phyloP scores from a whole-genome alignment of 768 basidiomycete genomes.

The Rhizopogon vulgaris region DNA sequence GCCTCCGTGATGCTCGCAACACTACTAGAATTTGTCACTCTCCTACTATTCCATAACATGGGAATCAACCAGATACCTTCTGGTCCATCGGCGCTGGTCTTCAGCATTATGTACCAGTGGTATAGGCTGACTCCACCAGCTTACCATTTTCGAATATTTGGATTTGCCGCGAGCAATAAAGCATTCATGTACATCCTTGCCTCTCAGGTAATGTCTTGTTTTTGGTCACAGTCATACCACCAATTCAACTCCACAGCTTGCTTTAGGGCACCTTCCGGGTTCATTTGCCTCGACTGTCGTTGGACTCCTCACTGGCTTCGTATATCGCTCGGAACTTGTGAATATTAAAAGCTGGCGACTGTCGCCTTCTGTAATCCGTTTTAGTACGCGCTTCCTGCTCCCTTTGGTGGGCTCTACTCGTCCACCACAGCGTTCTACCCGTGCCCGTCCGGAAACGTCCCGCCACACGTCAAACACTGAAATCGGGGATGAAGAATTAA shows the following conservation, averaged over 20 bases:
- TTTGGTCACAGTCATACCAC: constrained; percentile 1
- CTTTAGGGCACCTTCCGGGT: constrained; percentile 59
- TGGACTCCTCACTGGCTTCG: constrained; percentile 64
- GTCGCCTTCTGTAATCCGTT: constrained; percentile 47
- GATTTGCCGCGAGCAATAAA: constrained; percentile 71
- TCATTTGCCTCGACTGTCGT: constrained; percentile 56
- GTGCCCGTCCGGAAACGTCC: constrained; percentile 61
- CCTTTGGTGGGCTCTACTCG: constrained; percentile 65
- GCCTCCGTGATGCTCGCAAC: constrained; percentile 64
- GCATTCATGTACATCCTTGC: constrained; percentile 66
- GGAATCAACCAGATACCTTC: constrained; percentile 71
- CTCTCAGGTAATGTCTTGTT: constrained; percentile 45
- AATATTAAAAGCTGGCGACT: constrained; percentile 78
- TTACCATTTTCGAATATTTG: constrained; percentile 75
- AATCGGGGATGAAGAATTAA: constrained; percentile 47
- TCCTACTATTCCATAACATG: constrained; percentile 59
- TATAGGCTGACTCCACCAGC: constrained; percentile 68
- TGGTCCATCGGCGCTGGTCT: constrained; percentile 71
- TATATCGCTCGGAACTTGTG: constrained; percentile 81
- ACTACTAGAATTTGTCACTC: constrained; percentile 55
- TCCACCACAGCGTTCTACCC: constrained; percentile 60
- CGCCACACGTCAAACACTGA: constrained; percentile 12
- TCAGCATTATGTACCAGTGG: constrained; percentile 82
- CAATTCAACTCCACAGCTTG: constrained; percentile 43
- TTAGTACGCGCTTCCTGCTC: constrained; percentile 51